A percentile compares a stretch with the other conserved stretches of the same genome.
These are phyloP conservation scores for Chalciporus pseudorubinellus DNA, from an alignment of 768 basidiomycete genomes.

Conservation along the genomic window DNA sequence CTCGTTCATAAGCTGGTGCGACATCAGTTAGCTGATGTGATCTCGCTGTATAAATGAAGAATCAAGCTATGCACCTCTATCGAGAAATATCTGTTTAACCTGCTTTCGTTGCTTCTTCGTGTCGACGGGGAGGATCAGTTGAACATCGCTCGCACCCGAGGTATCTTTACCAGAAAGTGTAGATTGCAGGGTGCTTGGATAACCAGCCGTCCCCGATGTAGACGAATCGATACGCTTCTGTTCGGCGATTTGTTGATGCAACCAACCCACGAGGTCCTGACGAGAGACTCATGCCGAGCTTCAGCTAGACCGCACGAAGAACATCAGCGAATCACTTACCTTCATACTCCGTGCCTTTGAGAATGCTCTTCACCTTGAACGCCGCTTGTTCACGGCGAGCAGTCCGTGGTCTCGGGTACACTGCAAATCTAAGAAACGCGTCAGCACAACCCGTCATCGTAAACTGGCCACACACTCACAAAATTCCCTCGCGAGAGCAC, in stretches of 20 bases:
- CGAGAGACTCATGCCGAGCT: slow-evolving; percentile 46
- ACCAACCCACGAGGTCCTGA: slow-evolving; percentile 70
- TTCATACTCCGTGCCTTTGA: slow-evolving; percentile 75
- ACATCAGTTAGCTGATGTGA: background rate
- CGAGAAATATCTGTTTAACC: slow-evolving; percentile 64
- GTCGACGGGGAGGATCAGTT: slow-evolving; percentile 66
- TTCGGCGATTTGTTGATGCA: slow-evolving; percentile 75
- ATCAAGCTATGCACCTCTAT: slow-evolving; percentile 54
- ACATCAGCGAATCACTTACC: slow-evolving; percentile 37
- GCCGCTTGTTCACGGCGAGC: slow-evolving; percentile 59
- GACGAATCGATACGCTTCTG: slow-evolving; percentile 72
- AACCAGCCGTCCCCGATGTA: slow-evolving; percentile 54
- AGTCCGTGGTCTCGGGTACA: slow-evolving; percentile 54
- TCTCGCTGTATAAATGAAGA: background rate
- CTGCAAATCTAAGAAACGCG: slow-evolving; percentile 48
- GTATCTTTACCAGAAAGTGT: slow-evolving; percentile 36
- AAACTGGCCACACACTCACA: slow-evolving; percentile 48
- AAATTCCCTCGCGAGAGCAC: slow-evolving; percentile 78
- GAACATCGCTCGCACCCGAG: slow-evolving; percentile 45
- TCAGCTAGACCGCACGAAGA: slow-evolving; percentile 4
- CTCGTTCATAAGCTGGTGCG: slow-evolving; percentile 59
- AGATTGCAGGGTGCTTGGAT: slow-evolving; percentile 38
- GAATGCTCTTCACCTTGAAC: slow-evolving; percentile 81
- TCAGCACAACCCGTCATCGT: slow-evolving; percentile 29
- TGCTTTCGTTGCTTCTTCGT: slow-evolving; percentile 73